These are phyloP conservation scores for Sutorius australiensis DNA, from an alignment of 768 basidiomycete species.

Conservation along the genomic window DNA sequence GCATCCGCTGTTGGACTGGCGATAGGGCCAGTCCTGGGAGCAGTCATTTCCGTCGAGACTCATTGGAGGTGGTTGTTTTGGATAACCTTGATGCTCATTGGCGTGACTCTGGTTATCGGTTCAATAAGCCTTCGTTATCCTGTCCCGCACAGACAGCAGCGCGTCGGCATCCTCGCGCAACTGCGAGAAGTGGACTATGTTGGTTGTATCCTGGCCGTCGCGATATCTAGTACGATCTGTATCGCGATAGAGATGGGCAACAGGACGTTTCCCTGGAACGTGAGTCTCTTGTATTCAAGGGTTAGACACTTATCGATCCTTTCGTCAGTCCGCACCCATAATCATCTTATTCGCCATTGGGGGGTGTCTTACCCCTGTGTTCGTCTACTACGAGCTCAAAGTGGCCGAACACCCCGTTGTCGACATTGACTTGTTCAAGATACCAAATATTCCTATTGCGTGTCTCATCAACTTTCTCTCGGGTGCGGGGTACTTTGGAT, in stretches of 20 bases:
- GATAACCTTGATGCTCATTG: conserved; percentile 36
- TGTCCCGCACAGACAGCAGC: conserved; percentile 31
- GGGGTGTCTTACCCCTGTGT: conserved; percentile 31
- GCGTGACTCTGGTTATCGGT: conserved; percentile 26
- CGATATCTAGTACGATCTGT: conserved; percentile 35
- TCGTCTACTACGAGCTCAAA: conserved; percentile 34
- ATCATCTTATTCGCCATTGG: conserved; percentile 28
- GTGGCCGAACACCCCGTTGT: conserved; percentile 33
- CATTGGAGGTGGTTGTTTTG: conserved; percentile 48
- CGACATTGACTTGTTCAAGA: conserved; percentile 31
- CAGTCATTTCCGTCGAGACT: conserved; percentile 40
- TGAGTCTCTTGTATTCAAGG: conserved; percentile 12
- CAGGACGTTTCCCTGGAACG: conserved; percentile 34
- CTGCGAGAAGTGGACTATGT: conserved; percentile 34
- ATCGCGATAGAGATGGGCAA: conserved; percentile 39
- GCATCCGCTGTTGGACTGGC: conserved; percentile 42
- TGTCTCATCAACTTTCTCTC: conserved; percentile 38
- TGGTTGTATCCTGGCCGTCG: conserved; percentile 27
- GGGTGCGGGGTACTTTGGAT: conserved; percentile 36
- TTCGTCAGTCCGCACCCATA: conserved; percentile 28
- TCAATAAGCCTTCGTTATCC: conserved; percentile 29
- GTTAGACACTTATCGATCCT: conserved; percentile 1
- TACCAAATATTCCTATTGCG: conserved; percentile 34
- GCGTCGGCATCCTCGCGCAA: conserved; percentile 31
- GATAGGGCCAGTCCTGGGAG: conserved; percentile 45